Evolutionary conservation across 768 basidiomycete genomes (phyloP), one percentile per base, ranked within the genome.

Genomic region (Dentipellis fragilis): DNA sequence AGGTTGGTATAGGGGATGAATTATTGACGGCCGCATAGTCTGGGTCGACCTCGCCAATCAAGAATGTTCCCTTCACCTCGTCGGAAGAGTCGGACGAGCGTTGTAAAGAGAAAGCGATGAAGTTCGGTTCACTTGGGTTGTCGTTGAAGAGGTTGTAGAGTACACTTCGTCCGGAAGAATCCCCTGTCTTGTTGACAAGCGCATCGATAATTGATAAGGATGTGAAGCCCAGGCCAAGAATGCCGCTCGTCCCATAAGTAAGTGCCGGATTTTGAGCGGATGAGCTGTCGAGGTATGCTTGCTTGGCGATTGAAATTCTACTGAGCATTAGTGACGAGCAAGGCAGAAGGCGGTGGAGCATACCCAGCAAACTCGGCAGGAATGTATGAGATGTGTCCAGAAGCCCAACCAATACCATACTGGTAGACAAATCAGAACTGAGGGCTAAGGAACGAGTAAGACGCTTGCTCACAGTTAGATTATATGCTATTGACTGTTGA

Each of bases 401-500:
- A 72, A 2, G 86, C 87, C 81, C 85, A 90, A 17, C 90, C 90
- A 55, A 87, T 81, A 49, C 85, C 87, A 68, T 92, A 93, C 87
- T 90, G 37, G 14, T 36, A 14, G 17, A 37, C 50, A 14, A 19
- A 50, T 56, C 37, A 38, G 49, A 29, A 37, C n/a, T 42, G 35
- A 22, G 17, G 14, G 36, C 9, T 10, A 14, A 35, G 48, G 4
- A 9, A 5, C 21, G 19, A 34, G 9, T 11, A 38, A 22, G 0
- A 23, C 38, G 2, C 10, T 6, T 8, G 48, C 58, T 50, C 39
- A 61, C 57, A 5, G 51, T 53, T n/a, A 58, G n/a, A 19, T 63
- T 68, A 52, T 48, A 66, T 58, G 54, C 62, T 59, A 46, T 57
- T 51, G 42, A 58, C 62, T 45, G 58, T 55, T 42, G 62, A 51